A percentile compares a stretch with the other conserved stretches of the same genome.
Evolutionary conservation across 2,329 filamentous ascomycete species (phyloP).

Genomic region (Didymella keratinophila): DNA sequence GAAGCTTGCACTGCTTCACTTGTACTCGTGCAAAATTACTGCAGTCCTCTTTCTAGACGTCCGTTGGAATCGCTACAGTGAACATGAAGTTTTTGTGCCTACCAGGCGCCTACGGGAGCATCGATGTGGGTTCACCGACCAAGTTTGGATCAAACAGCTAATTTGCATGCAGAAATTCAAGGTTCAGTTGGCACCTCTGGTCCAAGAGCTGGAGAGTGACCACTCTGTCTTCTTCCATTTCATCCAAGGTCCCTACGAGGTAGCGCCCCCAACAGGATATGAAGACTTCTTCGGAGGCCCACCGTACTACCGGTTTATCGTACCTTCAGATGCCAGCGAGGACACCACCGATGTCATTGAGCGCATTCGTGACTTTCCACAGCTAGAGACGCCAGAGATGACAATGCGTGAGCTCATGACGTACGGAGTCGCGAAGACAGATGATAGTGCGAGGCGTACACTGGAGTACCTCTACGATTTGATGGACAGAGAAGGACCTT

Average conservation of each 20-base stretch:
- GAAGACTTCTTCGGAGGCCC: conserved; percentile 42
- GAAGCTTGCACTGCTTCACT: neutral
- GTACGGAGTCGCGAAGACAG: conserved; percentile 47
- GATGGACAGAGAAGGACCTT: conserved; percentile 35
- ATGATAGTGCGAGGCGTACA: conserved; percentile 31
- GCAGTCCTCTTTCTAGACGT: neutral
- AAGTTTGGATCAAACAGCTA: neutral
- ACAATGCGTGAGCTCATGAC: conserved; percentile 61
- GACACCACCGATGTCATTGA: conserved; percentile 42
- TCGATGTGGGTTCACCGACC: conserved; percentile 26
- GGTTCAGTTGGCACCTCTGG: conserved; percentile 38
- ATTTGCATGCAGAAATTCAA: conserved; percentile 33
- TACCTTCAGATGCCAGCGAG: conserved; percentile 26
- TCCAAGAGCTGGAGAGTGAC: conserved; percentile 36
- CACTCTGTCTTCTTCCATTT: conserved; percentile 33
- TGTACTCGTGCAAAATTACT: neutral
- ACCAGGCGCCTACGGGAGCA: conserved; percentile 38
- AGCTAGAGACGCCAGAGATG: conserved; percentile 62
- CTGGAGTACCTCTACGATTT: conserved; percentile 32
- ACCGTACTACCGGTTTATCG: conserved; percentile 38
- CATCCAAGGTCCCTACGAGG: conserved; percentile 38
- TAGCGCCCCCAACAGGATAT: conserved; percentile 33
- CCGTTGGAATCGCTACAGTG: neutral
- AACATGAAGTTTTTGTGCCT: conserved; percentile 34
- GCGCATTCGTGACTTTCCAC: conserved; percentile 63